Evolutionary conservation across 2,329 filamentous ascomycete genomes (phyloP), one percentile per base, ranked within the genome.

Genomic region (Ploettnerulaceae sp.): DNA sequence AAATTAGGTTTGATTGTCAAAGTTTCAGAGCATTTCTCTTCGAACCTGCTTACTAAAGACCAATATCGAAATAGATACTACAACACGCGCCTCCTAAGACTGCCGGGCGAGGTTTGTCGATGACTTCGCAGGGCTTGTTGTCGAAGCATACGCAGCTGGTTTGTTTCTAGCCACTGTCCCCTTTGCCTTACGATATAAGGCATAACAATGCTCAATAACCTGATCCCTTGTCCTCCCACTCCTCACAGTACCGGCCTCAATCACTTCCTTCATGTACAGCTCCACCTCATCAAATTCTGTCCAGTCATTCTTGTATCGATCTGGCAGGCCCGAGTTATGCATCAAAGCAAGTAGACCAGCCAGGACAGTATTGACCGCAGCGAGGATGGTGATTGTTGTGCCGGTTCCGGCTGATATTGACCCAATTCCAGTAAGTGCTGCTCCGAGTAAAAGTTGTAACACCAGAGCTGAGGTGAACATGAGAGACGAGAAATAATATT

Each of bases 371-470:
- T 57, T 61, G 4, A 45, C 44, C 7, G 55, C 55, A 2, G 58
- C 58, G 2, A 61, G 40, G 3, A 57, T 31, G 1, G 56, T 60
- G 14, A 59, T 56, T 2, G 48, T 38, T 7, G 49, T 31, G 8
- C 46, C 44, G 31, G 49, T 50, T 2, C 39, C 36, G 7, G 34
- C 40, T 2, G 52, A 34, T 1, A 40, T 45, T 0, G 57, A 49
- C 8, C 56, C 53, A 3, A 61, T 49, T 7, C 53, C 58, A 5
- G 57, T 61, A 6, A 60, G 44, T 2, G 53, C 43, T 2, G 57
- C 57, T 4, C 57, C 58, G 26, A 61, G 49, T 5, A 61, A 9
- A 5, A 61, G 48, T 32, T 60, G 58, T 1, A 55, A 32, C 20
- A 61, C 38, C 5, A 61, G 29, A 11, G 45, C 32, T 3, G 38